Base-by-base conservation (phyloP, 352 stramenopile genomes). In the Phytophthora hibernalis region DNA sequence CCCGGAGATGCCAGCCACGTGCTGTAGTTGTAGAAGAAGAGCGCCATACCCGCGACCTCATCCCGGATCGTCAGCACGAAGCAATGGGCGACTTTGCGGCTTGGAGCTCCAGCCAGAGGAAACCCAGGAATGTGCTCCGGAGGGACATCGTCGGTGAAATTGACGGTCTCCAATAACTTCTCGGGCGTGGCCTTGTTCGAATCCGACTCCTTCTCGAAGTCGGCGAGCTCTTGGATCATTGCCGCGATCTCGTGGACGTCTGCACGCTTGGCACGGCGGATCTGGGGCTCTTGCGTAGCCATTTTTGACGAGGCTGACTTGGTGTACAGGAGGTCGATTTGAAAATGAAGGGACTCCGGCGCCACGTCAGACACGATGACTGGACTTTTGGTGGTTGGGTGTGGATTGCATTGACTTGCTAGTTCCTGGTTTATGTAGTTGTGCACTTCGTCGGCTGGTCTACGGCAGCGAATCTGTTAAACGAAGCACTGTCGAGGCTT, bases 21-120 rank as follows among this genome's bases (percentile, higher is more conserved):
- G 54, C 67, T 75, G 48, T 70, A 74, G 53, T 70, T 74, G 65
- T 74, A 74, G 60, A 65, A 74, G 33, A 74, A 74, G 7, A 74
- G 26, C 30, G 60, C 65, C 65, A 74, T 74, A 2, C 45, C 65
- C 5, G 65, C 65, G 28, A 74, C 38, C 31, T 74, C 18, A 12
- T 70, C 65, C 11, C 48, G 60, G 20, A 74, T 33, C 1, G 65
- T 66, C n/a, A 74, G 6, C 20, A 74, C 54, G 20, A 74, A 70
- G 43, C 65, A 74, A 24, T 74, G 65, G 42, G 61, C 67, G 12
- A 74, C 66, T n/a, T 74, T 75, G 28, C 61, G 55, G 26, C 54
- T 74, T n/a, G 67, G 54, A 47, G 66, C 33, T 5, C 54, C 31
- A 1, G 48, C 53, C 22, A 73, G 12, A 11, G 48, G 61, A 33